Base-by-base conservation (phyloP, 1,284 basidiomycete genomes). In the Apiotrichum gracile region DNA sequence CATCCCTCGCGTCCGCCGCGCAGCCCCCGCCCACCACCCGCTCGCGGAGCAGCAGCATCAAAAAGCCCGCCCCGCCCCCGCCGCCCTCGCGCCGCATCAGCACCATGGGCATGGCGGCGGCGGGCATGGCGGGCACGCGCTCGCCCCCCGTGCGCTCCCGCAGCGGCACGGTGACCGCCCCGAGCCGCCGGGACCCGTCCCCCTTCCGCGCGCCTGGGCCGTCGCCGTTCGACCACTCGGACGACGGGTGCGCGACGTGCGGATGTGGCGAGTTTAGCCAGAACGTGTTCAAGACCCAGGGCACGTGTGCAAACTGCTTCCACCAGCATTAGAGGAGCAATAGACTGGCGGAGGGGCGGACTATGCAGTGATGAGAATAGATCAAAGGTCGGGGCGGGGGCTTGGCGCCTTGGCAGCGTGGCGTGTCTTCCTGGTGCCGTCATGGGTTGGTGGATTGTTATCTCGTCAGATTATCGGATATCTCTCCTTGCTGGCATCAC, bases 271-370 rank as follows among this genome's bases (percentile, higher is more conserved):
- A 80, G 58, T 82, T 83, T 66, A 79, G 78, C 64, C 82, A 83
- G 72, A 82, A 81, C 61, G 80, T 80, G 45, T 84, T 83, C 76
- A 82, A 83, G 72, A 71, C 78, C 26, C 76, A 77, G 57, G 82
- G 82, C n/a, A 80, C 80, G 72, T 84, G 82, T 64, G 80, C 76
- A 61, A 83, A 81, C 58, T 84, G 82, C 62, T 79, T 80, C 61
- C 76, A 81, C 66, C 54, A 54, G 25, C 69, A 71, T 47, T 48
- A 49, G 35, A 16, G 26, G 12, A n/a, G n/a, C n/a, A n/a, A n/a
- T n/a, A n/a, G n/a, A n/a, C n/a, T n/a, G n/a, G n/a, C n/a, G n/a
- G n/a, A n/a, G n/a, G n/a, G n/a, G n/a, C n/a, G n/a, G n/a, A n/a
- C n/a, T n/a, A n/a, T n/a, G n/a, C n/a, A n/a, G n/a, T n/a, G n/a